Percentiles rank a stretch among this genome's conserved stretches.
Evolutionary conservation across 2,329 filamentous ascomycete genomes (phyloP).

Genomic region (Apiospora koreana): DNA sequence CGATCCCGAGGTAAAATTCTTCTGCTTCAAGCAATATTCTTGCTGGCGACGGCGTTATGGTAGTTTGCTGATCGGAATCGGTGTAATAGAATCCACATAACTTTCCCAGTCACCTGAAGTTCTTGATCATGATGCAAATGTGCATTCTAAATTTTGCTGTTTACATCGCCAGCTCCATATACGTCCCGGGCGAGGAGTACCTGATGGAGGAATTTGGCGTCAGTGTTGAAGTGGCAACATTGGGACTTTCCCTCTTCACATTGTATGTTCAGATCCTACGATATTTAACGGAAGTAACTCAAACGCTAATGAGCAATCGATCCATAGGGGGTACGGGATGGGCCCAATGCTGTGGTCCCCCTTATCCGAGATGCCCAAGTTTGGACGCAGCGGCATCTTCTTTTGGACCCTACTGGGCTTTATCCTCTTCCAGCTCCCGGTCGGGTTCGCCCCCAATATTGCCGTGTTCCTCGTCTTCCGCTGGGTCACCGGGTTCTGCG

Average conservation of each 20-base stretch:
- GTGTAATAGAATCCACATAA: slow-evolving; percentile 39
- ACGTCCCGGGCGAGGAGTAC: slow-evolving; percentile 20
- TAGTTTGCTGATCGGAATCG: no score
- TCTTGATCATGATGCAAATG: no score
- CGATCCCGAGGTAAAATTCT: slow-evolving; percentile 45
- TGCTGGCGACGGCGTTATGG: no score
- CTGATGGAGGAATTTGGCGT: slow-evolving; percentile 22
- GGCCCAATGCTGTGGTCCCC: slow-evolving; percentile 58
- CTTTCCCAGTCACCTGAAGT: slow-evolving; percentile 35
- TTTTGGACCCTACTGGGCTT: slow-evolving; percentile 59
- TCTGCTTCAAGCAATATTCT: no score
- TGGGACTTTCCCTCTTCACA: slow-evolving; percentile 27
- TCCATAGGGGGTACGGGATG: slow-evolving; percentile 30
- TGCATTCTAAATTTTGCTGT: slow-evolving; percentile 27
- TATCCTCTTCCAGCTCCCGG: slow-evolving; percentile 54
- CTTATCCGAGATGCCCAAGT: slow-evolving; percentile 56
- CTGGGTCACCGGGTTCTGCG: slow-evolving; percentile 51
- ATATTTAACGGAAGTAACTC: no score
- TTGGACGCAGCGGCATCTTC: slow-evolving; percentile 60
- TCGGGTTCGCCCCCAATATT: slow-evolving; percentile 55
- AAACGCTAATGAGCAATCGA: no score
- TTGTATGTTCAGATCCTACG: no score
- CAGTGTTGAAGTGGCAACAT: slow-evolving; percentile 21
- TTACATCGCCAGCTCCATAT: slow-evolving; percentile 29
- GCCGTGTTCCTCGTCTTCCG: slow-evolving; percentile 52